Percentiles rank a stretch among this genome's conserved stretches.
Evolutionary conservation across 352 stramenopile genomes (phyloP).

Genomic region (Globisporangium sylvaticum): DNA sequence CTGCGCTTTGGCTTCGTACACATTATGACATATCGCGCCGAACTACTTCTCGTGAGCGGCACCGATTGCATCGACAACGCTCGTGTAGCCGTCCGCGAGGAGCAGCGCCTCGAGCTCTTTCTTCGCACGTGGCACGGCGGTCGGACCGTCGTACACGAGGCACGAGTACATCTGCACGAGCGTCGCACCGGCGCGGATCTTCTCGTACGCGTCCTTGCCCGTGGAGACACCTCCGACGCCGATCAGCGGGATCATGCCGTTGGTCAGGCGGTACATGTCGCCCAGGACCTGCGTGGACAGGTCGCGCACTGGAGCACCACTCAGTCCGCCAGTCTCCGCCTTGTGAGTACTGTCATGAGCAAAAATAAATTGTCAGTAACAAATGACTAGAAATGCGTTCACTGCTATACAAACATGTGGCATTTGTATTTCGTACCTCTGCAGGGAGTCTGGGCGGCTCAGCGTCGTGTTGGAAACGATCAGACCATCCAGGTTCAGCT

Average conservation of each 20-base stretch:
- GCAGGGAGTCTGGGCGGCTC: conserved; percentile 75
- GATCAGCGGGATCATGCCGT: conserved; percentile 93
- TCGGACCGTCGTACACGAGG: conserved; percentile 89
- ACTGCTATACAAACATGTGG: background rate
- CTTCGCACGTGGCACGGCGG: conserved; percentile 86
- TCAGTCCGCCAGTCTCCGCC: conserved; percentile 91
- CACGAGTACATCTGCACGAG: conserved; percentile 95
- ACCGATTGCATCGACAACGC: conserved; percentile 84
- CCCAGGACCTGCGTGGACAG: conserved; percentile 92
- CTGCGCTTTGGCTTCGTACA: background rate
- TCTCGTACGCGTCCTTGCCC: conserved; percentile 96
- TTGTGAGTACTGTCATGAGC: conserved; percentile 41
- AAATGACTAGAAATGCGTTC: background rate
- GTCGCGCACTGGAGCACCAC: conserved; percentile 91
- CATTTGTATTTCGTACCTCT: conserved; percentile 31
- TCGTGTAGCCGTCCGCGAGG: conserved; percentile 74
- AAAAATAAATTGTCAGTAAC: background rate
- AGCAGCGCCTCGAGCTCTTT: conserved; percentile 84
- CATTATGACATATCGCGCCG: background rate
- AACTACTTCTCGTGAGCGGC: conserved; percentile 57
- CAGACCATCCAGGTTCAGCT: conserved; percentile 91
- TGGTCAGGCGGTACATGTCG: conserved; percentile 94
- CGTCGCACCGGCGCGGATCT: conserved; percentile 95
- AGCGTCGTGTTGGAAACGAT: conserved; percentile 98
- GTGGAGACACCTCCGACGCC: conserved; percentile 92